These are phyloP conservation scores for Acacia acuminata DNA, from an alignment of 306 rosid genomes.

Conservation along the genomic window DNA sequence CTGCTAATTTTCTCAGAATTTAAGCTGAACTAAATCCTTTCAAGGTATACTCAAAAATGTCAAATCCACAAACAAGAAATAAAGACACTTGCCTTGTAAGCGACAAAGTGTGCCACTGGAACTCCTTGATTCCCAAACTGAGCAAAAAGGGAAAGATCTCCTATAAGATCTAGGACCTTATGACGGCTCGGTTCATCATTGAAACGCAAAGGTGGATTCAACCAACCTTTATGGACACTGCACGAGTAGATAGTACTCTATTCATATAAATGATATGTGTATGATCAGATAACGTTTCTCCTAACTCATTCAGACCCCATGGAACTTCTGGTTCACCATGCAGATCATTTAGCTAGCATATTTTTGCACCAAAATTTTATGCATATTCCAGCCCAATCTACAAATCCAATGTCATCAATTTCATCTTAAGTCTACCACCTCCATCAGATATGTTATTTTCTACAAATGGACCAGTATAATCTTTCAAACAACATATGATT, in stretches of 20 bases:
- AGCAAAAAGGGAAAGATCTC: constrained; percentile 85
- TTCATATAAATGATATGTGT: constrained; percentile 15
- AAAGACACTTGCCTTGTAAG: constrained; percentile 61
- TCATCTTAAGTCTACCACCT: neutral
- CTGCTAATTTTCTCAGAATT: neutral
- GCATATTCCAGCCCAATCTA: constrained; percentile 17
- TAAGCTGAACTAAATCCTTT: neutral
- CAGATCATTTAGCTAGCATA: constrained; percentile 1
- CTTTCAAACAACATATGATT: constrained; percentile 7
- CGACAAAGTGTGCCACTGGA: constrained; percentile 80
- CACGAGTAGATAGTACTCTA: constrained; percentile 28
- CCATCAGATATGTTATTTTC: constrained; percentile 7
- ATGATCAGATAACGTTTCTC: constrained; percentile 22
- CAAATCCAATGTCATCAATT: constrained; percentile 13
- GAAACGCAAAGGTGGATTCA: constrained; percentile 84
- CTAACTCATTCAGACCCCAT: constrained; percentile 19
- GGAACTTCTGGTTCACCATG: neutral
- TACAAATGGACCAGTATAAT: neutral
- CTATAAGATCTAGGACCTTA: constrained; percentile 85
- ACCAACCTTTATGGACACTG: constrained; percentile 78
- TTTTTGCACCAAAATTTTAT: constrained; percentile 13
- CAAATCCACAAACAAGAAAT: constrained; percentile 12
- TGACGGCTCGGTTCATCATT: constrained; percentile 91
- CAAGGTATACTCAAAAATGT: constrained; percentile 18
- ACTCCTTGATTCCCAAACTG: constrained; percentile 86